Conservation (phyloP, 2,329 filamentous ascomycete species). For the Trichoderma sp. region DNA sequence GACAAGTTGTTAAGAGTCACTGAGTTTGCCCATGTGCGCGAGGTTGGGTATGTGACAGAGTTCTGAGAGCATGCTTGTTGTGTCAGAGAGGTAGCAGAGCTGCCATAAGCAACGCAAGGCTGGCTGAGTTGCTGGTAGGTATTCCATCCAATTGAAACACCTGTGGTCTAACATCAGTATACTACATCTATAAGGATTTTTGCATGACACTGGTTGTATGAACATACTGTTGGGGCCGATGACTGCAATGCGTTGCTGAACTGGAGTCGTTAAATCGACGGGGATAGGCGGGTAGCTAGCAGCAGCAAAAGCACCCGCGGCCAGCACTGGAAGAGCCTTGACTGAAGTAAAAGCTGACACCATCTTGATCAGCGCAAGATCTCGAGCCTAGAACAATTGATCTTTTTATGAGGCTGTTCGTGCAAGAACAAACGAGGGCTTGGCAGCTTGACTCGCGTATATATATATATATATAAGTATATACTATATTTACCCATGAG, state of each 20-base stretch:
- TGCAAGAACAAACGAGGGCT: background rate
- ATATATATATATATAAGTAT: background rate
- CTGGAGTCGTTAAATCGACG: conserved; percentile 54
- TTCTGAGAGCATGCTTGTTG: conserved; percentile 49
- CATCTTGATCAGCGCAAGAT: background rate
- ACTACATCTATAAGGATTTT: too few species aligned
- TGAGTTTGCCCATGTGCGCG: conserved; percentile 57
- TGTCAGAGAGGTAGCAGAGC: conserved; percentile 44
- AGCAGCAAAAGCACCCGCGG: conserved; percentile 17
- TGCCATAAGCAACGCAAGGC: conserved; percentile 58
- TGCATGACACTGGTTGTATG: background rate
- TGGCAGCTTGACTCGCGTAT: background rate
- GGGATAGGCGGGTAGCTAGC: conserved; percentile 51
- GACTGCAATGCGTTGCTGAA: conserved; percentile 58
- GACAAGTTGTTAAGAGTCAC: conserved; percentile 52
- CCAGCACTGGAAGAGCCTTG: conserved; percentile 22
- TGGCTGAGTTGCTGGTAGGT: conserved; percentile 53
- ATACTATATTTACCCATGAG: background rate
- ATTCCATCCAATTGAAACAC: conserved; percentile 60
- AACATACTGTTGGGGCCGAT: conserved; percentile 52
- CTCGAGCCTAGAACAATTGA: background rate
- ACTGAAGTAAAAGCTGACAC: conserved; percentile 6
- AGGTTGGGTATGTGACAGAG: conserved; percentile 56
- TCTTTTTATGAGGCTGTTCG: background rate
- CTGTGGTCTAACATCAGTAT: conserved; percentile 37